Evolutionary conservation across 192 early-diverging fungal species (phyloP), one percentile per base, ranked within the genome.

Genomic region (Backusella australiensis): DNA sequence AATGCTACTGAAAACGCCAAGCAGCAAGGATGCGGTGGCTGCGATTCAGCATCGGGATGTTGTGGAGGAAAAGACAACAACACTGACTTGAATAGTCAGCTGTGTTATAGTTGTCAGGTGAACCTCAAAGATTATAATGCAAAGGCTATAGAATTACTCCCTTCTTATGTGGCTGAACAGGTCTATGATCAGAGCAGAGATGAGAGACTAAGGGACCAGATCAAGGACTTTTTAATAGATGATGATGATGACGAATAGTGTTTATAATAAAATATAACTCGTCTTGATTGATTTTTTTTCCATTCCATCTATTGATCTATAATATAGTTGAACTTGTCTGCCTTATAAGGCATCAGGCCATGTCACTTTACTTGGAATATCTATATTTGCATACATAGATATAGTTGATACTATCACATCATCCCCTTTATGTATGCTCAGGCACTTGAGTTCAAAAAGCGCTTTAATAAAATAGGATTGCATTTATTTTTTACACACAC

Each of bases 161-260:
- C 88, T 7, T 84, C 85, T 11, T 84, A 84, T 71, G 85, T 86
- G 0, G 81, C 78, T 34, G 81, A 86, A 70, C 75, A 42, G 0
- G 72, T 85, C 14, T 15, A 82, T 36, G 52, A 70, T 6, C 68
- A 78, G 19, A 82, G 79, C 56, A 78, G 77, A 59, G 80, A 81
- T 14, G 84, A 90, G 42, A 79, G 78, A 32, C 75, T 93, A 17
- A 87, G 85, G 66, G 83, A 80, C 32, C 90, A 89, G 66, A 89
- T 93, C 42, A 82, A 92, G 76, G 86, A 89, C 35, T 93, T 90
- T 77, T 77, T 93, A 63, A 82, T 93, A 56, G 75, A 87, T 21
- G 85, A 89, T 32, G 56, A 82, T n/a, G 41, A 67, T 44, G 9
- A 49, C 17, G 44, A 68, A 59, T 42, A 70, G 15, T 53, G 6